Evolutionary conservation across 345 rosid species (phyloP), one percentile per base, ranked within the genome.

Genomic region (Bretschneidera sinensis): DNA sequence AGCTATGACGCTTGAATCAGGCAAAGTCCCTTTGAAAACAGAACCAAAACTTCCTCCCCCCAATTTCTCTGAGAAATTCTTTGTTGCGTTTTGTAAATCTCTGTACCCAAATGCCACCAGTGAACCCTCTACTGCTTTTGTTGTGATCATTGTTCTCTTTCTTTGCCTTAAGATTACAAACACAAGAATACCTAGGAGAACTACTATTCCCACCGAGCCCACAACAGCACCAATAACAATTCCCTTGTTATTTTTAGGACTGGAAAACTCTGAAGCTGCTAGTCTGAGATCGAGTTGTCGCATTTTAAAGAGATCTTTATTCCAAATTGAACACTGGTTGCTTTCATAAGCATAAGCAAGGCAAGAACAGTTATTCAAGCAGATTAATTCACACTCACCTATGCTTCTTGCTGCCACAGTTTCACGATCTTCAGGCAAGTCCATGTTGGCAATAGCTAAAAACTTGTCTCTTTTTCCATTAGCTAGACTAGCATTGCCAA

Each of bases 11-110:
- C 74, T 74, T n/a, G 91, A 80, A 72, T 81, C 92, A 0, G 83
- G 76, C 72, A 91, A 67, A 10, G 55, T 57, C 4, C 98, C 95
- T 71, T 83, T 91, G 62, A 91, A 88, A 48, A 88, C 98, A 48
- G 94, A 88, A 57, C 98, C 94, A 17, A 91, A 91, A 34, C 96
- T 88, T 70, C 94, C 96, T 64, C 87, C 96, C 13, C 95, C 96
- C 64, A 86, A 48, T 65, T 79, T 88, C 43, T 86, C 82, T 0
- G 90, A 84, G 80, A 91, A 91, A 64, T 84, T 91, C 73, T 79
- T 91, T 0, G 96, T 86, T 2, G 91, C 90, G 22, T 11, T 70
- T 39, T 83, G 89, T 59, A 91, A 56, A 60, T 92, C 86, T 72
- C 79, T 70, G 64, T 86, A 86, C 19, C 68, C 77, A 69, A 79